Base-by-base conservation (phyloP, 1,284 basidiomycete species). In the Microbotryomycetes sp. region DNA sequence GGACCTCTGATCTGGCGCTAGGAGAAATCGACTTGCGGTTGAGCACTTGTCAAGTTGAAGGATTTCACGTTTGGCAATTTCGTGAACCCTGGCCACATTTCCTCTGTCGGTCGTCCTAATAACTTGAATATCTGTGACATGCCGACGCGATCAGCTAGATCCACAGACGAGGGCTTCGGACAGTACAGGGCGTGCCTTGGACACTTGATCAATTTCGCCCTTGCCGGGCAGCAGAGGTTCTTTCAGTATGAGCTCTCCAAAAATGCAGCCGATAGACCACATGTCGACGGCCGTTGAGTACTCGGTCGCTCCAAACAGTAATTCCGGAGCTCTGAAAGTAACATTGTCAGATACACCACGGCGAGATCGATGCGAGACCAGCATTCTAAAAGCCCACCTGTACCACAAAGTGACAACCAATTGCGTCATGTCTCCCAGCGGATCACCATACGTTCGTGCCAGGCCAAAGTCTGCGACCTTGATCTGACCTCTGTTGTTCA, bases 181-280 rank as follows among this genome's bases (percentile, higher is more conserved):
- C 28, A 18, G 53, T n/a, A 9, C 11, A n/a, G 6, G 28, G 11
- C 30, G 26, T 50, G 80, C 92, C 85, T 90, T 88, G 50, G 83
- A 83, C 54, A 98, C 80, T 67, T 98, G 86, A 73, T 99, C 94
- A 15, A 93, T 80, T 75, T 99, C 96, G 51, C 87, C 86, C 73
- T 92, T 88, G n/a, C 93, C 93, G 74, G 92, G 91, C 73, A 98
- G 92, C 15, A 98, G 78, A 1, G 96, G 91, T 74, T 93, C 91
- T 66, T 90, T 91, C 67, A 91, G 80, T 68, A 99, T 83, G 47
- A 99, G 80, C 75, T 99, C 96, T 26, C 89, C 94, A 74, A 98
- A 97, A 70, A 99, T 97, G 79, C 96, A 99, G 4, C 96, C 96
- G n/a, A 98, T 87, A 52, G 91, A 96, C 96, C 96, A 99, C 85